These are phyloP conservation scores for Cyphellophora attinorum DNA, from an alignment of 2,329 filamentous ascomycete species.

Conservation along the genomic window DNA sequence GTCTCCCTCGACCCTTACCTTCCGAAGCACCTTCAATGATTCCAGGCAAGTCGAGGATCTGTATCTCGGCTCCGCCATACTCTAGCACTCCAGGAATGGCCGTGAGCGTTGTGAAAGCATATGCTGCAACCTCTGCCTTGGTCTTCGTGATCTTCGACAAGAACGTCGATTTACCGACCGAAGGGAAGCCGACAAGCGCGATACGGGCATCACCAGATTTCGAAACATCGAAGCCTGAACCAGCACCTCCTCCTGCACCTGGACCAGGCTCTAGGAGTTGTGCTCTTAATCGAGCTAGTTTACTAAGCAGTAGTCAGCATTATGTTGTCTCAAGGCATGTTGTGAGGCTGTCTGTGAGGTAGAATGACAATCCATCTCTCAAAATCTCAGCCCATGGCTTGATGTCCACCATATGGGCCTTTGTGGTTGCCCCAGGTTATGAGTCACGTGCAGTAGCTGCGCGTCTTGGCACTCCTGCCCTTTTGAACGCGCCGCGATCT, in stretches of 20 bases:
- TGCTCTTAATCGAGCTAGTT: constrained; percentile 86
- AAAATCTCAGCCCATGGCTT: too few relatives aligned
- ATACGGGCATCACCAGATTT: constrained; percentile 96
- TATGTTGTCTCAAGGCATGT: too few relatives aligned
- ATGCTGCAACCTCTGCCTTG: constrained; percentile 88
- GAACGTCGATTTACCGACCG: constrained; percentile 97
- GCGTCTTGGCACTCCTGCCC: too few relatives aligned
- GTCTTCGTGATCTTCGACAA: constrained; percentile 99
- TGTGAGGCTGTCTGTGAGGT: too few relatives aligned
- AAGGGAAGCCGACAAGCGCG: constrained; percentile 95
- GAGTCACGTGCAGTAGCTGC: too few relatives aligned
- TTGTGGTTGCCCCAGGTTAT: too few relatives aligned
- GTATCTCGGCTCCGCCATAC: constrained; percentile 96
- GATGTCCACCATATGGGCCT: too few relatives aligned
- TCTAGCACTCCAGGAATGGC: constrained; percentile 95
- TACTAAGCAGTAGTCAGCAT: constrained; percentile 60
- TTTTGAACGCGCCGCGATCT: too few relatives aligned
- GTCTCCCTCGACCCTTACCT: constrained; percentile 87
- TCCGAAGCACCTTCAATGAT: constrained; percentile 97
- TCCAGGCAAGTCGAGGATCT: constrained; percentile 92
- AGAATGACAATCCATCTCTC: too few relatives aligned
- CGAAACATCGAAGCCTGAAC: constrained; percentile 79
- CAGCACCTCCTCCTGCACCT: constrained; percentile 66
- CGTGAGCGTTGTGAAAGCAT: constrained; percentile 94
- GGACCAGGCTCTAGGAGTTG: constrained; percentile 85